Evolutionary conservation across 495 filamentous ascomycete genomes (phyloP), one percentile per base, ranked within the genome.

Genomic region (Chaetomium cochliodes): DNA sequence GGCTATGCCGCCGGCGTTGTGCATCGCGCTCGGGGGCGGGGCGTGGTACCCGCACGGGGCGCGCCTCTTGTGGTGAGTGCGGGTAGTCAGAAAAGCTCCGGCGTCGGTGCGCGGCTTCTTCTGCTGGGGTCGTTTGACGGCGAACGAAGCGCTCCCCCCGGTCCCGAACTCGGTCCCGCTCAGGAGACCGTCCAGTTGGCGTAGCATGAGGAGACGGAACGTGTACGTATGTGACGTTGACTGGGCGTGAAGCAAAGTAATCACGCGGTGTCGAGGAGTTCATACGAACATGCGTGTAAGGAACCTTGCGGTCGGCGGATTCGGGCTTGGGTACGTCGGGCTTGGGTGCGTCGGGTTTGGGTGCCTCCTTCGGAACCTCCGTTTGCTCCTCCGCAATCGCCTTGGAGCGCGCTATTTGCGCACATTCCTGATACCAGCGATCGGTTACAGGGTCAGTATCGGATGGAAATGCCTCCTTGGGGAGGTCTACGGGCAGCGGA

Each of bases 391-490:
- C 66, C 7, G 39, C 62, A 12, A 33, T 28, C 3, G 52, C 59
- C 37, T 63, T 44, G 23, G 53, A 37, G 12, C 80, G 77, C 33
- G 90, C 73, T 65, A 80, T 82, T 44, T 83, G 74, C 5, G 82
- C 80, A 51, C 93, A 90, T 6, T 79, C 78, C 65, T 92, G 86
- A 71, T 98, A 91, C 94, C 94, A 98, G 62, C 80, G 74, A 47
- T 91, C 82, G 76, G 93, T 94, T 22, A 90, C 89, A 13, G 79
- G 72, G 71, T 98, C 93, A 0, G 92, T 86, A 25, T 85, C 77
- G 6, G 80, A 72, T 0, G 94, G 94, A 62, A 98, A 92, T 0
- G 87, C 86, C 22, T 87, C 84, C 42, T 81, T 80, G 5, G 94
- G 96, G 9, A 98, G 83, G 47, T 85, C 77, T 66, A 85, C 85